Conservation (phyloP, 2,329 filamentous ascomycete species). For the Nigrospora oryzae region DNA sequence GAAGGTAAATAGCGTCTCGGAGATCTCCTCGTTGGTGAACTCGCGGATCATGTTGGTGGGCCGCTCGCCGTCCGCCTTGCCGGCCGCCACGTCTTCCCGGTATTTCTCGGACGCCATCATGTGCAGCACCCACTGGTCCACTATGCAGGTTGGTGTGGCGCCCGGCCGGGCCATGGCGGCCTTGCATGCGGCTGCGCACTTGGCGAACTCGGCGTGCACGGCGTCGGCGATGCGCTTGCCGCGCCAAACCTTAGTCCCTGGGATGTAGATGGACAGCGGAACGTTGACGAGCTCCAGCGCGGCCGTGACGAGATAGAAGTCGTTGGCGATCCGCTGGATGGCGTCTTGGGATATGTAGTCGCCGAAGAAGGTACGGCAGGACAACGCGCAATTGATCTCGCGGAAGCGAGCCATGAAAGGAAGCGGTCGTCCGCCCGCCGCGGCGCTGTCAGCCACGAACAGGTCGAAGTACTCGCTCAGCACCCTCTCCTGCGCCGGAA, state of each 20-base stretch:
- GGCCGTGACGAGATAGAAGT: slow-evolving; percentile 71
- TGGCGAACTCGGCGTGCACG: slow-evolving; percentile 61
- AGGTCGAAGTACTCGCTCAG: slow-evolving; percentile 61
- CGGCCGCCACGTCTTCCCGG: slow-evolving; percentile 53
- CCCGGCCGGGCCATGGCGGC: slow-evolving; percentile 58
- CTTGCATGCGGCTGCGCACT: slow-evolving; percentile 64
- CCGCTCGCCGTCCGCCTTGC: slow-evolving; percentile 31
- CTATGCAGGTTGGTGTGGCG: slow-evolving; percentile 61
- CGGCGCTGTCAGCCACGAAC: slow-evolving; percentile 52
- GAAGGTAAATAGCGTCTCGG: slow-evolving; percentile 42
- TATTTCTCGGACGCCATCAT: slow-evolving; percentile 68
- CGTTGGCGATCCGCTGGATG: slow-evolving; percentile 67
- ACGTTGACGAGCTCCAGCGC: slow-evolving; percentile 76
- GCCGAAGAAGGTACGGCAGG: slow-evolving; percentile 72
- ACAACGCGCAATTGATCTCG: slow-evolving; percentile 71
- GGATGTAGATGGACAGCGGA: slow-evolving; percentile 59
- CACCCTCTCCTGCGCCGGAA: slow-evolving; percentile 66
- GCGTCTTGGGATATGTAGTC: slow-evolving; percentile 67
- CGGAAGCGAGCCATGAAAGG: slow-evolving; percentile 67
- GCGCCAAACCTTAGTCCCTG: slow-evolving; percentile 68
- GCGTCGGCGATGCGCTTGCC: slow-evolving; percentile 69
- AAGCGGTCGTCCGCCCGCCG: slow-evolving; percentile 44
- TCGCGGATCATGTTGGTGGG: slow-evolving; percentile 38
- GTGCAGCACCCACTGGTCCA: slow-evolving; percentile 67
- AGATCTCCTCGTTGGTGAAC: slow-evolving; percentile 40